These are phyloP conservation scores for Plantago coronopus DNA, from an alignment of 305 asterid species.

Conservation along the genomic window DNA sequence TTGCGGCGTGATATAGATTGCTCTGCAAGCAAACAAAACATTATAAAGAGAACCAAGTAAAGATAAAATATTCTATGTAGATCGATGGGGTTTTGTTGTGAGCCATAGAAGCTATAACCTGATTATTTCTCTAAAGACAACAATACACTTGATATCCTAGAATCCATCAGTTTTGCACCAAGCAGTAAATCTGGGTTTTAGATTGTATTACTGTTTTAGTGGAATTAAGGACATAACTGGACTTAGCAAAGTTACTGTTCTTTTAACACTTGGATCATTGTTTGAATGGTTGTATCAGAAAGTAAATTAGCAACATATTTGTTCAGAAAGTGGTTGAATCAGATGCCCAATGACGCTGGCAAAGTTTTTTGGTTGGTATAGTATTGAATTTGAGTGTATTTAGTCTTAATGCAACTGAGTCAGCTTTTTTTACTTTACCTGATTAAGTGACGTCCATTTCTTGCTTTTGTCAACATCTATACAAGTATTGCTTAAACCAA, in stretches of 20 bases:
- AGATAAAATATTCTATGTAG: too few relatives aligned
- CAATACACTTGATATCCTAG: background rate
- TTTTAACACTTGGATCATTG: background rate
- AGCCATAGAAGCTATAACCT: background rate
- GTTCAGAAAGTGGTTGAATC: too few relatives aligned
- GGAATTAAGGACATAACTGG: too few relatives aligned
- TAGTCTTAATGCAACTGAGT: background rate
- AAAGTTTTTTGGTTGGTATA: too few relatives aligned
- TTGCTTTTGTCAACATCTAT: background rate
- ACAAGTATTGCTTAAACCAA: too few relatives aligned
- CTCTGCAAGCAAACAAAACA: conserved; percentile 2
- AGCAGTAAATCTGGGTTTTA: too few relatives aligned
- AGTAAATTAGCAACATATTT: too few relatives aligned
- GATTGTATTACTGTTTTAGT: too few relatives aligned
- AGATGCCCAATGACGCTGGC: too few relatives aligned
- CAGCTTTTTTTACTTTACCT: background rate
- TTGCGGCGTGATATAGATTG: background rate
- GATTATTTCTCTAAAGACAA: background rate
- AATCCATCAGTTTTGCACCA: too few relatives aligned
- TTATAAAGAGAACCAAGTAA: background rate
- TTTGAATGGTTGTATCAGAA: background rate
- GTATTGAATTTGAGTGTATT: too few relatives aligned
- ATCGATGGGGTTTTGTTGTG: too few relatives aligned
- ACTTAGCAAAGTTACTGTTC: background rate
- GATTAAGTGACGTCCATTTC: background rate